Evolutionary conservation across 257 asterid genomes (phyloP).

Genomic region (Jacaranda copaia): DNA sequence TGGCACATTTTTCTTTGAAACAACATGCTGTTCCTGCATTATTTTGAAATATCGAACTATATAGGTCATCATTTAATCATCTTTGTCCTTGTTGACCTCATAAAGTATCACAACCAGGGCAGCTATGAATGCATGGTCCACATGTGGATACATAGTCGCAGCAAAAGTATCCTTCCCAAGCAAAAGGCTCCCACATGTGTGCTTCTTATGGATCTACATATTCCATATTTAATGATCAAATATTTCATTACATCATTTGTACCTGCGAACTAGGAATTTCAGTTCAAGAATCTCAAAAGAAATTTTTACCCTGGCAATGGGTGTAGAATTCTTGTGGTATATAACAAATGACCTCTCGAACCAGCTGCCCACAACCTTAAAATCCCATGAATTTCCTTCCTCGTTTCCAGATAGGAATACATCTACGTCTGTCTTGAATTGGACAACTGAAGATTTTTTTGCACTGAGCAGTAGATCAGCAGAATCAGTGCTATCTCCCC

Average conservation of each 20-base stretch:
- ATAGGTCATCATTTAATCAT: constrained; percentile 22
- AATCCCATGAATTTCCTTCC: constrained; percentile 44
- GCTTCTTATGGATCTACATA: constrained; percentile 59
- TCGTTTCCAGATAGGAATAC: constrained; percentile 43
- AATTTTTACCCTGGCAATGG: constrained; percentile 54
- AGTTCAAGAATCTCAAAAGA: not conserved
- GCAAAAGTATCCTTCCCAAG: constrained; percentile 48
- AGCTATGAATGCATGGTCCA: constrained; percentile 51
- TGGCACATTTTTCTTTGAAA: too few relatives aligned
- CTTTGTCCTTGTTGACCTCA: constrained; percentile 45
- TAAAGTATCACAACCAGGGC: constrained; percentile 52
- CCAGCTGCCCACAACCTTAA: constrained; percentile 55
- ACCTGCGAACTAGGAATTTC: not conserved
- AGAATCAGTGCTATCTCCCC: constrained; percentile 44
- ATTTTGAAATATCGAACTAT: not conserved
- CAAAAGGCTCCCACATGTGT: constrained; percentile 40
- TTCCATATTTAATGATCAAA: not conserved
- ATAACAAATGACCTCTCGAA: constrained; percentile 52
- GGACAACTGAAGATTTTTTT: constrained; percentile 43
- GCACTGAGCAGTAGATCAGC: constrained; percentile 44
- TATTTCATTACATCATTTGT: not conserved
- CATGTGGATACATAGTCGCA: constrained; percentile 46
- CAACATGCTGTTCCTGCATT: too few relatives aligned
- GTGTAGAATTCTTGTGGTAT: constrained; percentile 42
- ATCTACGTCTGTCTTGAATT: constrained; percentile 44